phyloP scores from a whole-genome alignment of 305 asterid genomes.

The Fraxinus greggii region DNA sequence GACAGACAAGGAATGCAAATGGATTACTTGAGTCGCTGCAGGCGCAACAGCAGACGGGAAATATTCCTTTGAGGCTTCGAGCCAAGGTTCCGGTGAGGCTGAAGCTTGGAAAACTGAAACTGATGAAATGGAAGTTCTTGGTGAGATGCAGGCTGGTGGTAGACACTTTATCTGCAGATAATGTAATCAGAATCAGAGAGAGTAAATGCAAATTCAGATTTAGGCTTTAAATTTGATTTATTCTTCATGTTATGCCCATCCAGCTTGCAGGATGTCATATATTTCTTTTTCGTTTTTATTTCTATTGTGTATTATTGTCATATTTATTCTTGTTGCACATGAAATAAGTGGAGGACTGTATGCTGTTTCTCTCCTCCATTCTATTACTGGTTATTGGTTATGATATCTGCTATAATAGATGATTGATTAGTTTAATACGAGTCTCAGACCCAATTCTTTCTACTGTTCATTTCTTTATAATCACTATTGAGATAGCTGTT shows the following conservation, averaged over 20 bases:
- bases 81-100: constrained; percentile 79
- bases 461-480: neutral
- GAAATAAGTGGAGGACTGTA: constrained; percentile 20
- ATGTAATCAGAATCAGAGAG: constrained; percentile 57
- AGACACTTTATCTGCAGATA: constrained; percentile 50
- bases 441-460: neutral
- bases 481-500: neutral
- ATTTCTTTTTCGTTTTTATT: neutral
- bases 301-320: neutral
- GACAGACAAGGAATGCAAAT: constrained; percentile 58
- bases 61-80: constrained; percentile 64
- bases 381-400: constrained; percentile 13
- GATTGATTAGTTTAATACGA: neutral
- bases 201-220: constrained; percentile 74
- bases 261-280: neutral
- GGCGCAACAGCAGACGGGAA: constrained; percentile 71
- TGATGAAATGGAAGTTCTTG: constrained; percentile 84
- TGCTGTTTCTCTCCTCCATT: constrained; percentile 7
- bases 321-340: neutral
- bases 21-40: constrained; percentile 55
- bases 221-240: constrained; percentile 44
- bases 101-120: constrained; percentile 67
- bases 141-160: constrained; percentile 71
- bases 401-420: neutral
- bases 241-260: neutral